Evolutionary conservation across 192 early-diverging fungal genomes (phyloP), one percentile per base, ranked within the genome.

Genomic region (Kappamyces sp.): DNA sequence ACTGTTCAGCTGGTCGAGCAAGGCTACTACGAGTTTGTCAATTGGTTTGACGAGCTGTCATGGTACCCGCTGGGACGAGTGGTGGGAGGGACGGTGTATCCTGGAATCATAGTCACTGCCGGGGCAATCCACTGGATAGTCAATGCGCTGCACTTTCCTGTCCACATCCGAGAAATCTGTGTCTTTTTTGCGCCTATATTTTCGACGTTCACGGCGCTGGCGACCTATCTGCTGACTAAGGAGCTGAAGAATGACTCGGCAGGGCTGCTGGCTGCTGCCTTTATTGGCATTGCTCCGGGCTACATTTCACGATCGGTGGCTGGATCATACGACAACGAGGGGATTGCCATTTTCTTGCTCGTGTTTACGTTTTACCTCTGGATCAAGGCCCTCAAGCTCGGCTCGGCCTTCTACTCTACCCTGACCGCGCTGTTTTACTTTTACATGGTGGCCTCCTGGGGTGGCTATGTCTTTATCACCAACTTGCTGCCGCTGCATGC

Each of bases 241-340:
- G 95, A 99, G 66, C 81, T 97, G 57, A 92, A 96, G 71, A 85
- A 91, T 55, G 70, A 82, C 0, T 89, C 91, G 1, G 95, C 97
- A 6, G 96, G 97, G 32, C 79, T 99, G 2, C 74, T 99, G 47
- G 97, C 97, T 3, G 97, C 97, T 5, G 90, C 90, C 1, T 99
- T 99, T 74, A 91, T 99, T 49, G 97, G 90, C 31, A 86, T 99
- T 58, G 97, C 94, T 1, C 97, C 97, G 0, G 97, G 97, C 1
- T 99, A 99, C 66, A 98, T 99, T 65, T 99, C 97, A n/a, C 88
- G 97, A 47, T 99, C 97, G 1, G 97, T 99, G n/a, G 95, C 97
- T 8, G 97, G 97, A 3, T 97, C 94, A 6, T 99, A 99, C 60
- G 97, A 99, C 71, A 97, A 99, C 73, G 97, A 99, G 71, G 97